Conservation (phyloP, 495 filamentous ascomycete species). For the Talaromyces stipitatus region DNA sequence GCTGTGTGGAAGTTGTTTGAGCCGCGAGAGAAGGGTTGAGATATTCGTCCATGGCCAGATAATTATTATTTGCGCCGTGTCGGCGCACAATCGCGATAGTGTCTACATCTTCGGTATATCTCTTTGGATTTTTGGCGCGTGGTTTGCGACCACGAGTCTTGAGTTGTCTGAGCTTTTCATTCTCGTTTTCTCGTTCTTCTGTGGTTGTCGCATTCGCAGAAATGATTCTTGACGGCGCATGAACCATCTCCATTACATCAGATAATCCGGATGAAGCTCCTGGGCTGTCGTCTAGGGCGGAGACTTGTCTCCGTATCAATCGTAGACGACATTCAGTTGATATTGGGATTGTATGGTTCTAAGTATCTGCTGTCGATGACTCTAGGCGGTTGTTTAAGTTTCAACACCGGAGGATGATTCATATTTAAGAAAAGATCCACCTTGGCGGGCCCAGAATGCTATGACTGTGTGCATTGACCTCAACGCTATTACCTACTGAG, state of each 20-base stretch:
- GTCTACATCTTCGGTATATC: too few relatives aligned
- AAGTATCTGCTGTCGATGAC: too few relatives aligned
- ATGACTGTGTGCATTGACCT: too few relatives aligned
- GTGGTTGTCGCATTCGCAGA: not conserved
- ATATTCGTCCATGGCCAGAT: constrained; percentile 9
- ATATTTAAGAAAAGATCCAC: too few relatives aligned
- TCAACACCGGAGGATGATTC: too few relatives aligned
- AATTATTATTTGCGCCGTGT: not conserved
- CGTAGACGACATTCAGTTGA: not conserved
- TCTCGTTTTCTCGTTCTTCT: not conserved
- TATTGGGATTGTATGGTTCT: not conserved
- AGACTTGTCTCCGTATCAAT: not conserved
- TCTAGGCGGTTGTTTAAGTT: too few relatives aligned
- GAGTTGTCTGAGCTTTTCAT: not conserved
- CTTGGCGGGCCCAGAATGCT: too few relatives aligned
- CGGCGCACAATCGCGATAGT: too few relatives aligned
- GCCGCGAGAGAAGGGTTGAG: constrained; percentile 15
- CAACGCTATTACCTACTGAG: too few relatives aligned
- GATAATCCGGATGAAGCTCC: not conserved
- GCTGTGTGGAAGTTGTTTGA: constrained; percentile 15
- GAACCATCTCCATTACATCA: not conserved
- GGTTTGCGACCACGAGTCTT: not conserved
- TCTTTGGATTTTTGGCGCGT: not conserved
- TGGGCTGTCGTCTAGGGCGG: not conserved
- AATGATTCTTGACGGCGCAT: not conserved